Evolutionary conservation across 345 rosid species (phyloP), one percentile per base, ranked within the genome.

Genomic region (Brassica juncea): DNA sequence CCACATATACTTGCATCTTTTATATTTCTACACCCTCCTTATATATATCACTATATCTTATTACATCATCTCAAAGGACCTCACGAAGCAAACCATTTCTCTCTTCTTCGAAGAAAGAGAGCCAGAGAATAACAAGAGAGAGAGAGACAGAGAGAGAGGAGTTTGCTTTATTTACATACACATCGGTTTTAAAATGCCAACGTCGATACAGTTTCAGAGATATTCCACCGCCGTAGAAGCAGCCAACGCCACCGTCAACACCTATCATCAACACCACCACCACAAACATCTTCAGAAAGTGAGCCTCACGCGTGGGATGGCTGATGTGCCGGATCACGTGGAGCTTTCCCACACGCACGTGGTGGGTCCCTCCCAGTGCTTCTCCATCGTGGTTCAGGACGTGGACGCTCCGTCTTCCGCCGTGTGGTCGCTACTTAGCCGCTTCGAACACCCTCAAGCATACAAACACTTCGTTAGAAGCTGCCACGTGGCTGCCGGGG

Each of bases 351-450:
- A 94, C 73, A 68, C 82, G 32, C 90, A 86, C 72, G 70, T 73
- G 3, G 80, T 84, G n/a, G 86, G 82, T 1, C 86, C 91, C 1
- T 77, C 83, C 73, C 99, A 88, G 87, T 90, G 97, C 77, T 83
- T 82, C 78, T 91, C 95, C 16, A 85, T 87, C 65, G 70, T 86
- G 52, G 88, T 89, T 7, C 89, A 91, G 69, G 72, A 82, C 47
- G 83, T 92, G 19, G 86, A 85, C 1, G 92, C 99, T 19, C 90
- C 97, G 0, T 85, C 79, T 34, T 81, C 94, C 14, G 68, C 85
- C 47, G 97, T 91, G 0, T 94, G 97, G 99, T 88, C 99, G 0
- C 79, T 91, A 49, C 86, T 94, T 6, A 88, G 97, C 64, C 90
- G 97, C 15, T 94, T 94, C 47, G 97, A 89, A 64, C 84, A 89